Evolutionary conservation across 129 eudicot genomes (phyloP).

Genomic region (Logfia minima): DNA sequence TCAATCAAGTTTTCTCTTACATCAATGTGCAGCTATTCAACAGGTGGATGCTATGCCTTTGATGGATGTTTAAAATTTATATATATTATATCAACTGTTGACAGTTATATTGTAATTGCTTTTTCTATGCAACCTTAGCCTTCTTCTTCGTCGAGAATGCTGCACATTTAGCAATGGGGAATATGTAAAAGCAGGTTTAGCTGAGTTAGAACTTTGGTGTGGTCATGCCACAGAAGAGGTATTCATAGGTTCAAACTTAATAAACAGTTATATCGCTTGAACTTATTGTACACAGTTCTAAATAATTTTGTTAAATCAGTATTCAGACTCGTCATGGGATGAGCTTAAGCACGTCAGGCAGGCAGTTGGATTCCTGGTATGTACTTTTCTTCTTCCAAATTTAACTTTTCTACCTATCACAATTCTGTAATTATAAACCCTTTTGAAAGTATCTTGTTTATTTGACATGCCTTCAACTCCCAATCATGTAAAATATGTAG

Average conservation of each 20-base stretch:
- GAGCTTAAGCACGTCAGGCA: slow-evolving; percentile 66
- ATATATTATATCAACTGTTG: background rate
- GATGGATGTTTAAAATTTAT: background rate
- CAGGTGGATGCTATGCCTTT: slow-evolving; percentile 44
- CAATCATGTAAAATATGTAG: no score
- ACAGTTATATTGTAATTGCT: background rate
- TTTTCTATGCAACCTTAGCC: slow-evolving; percentile 39
- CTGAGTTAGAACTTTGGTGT: slow-evolving; percentile 66
- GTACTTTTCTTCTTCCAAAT: background rate
- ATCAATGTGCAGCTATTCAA: slow-evolving; percentile 78
- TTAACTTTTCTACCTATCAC: background rate
- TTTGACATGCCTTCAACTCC: background rate
- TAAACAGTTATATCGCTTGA: slow-evolving; percentile 3
- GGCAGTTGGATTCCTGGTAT: slow-evolving; percentile 76
- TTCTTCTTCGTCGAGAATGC: slow-evolving; percentile 61
- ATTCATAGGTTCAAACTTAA: background rate
- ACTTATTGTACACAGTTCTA: slow-evolving; percentile 4
- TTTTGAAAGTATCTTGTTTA: background rate
- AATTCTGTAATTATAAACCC: background rate
- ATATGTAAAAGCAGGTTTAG: slow-evolving; percentile 61
- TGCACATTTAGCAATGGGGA: slow-evolving; percentile 72
- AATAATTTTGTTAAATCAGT: slow-evolving; percentile 36
- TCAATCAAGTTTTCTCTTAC: slow-evolving; percentile 60
- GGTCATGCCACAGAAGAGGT: slow-evolving; percentile 63
- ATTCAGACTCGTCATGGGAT: slow-evolving; percentile 64